phyloP scores from a whole-genome alignment of 257 asterid genomes.

The Coffea canephora region DNA sequence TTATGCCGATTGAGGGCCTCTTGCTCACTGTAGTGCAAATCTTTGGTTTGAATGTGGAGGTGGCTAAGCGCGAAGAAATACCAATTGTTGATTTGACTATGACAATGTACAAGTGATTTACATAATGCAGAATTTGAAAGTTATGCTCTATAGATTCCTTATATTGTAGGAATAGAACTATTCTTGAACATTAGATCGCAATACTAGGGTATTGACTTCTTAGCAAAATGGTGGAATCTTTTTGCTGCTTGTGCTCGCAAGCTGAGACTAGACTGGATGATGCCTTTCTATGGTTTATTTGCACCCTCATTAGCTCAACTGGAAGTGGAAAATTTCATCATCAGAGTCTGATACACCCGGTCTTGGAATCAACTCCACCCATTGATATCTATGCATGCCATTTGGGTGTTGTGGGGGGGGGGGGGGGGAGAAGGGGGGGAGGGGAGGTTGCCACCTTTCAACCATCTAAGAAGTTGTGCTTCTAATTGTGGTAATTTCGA shows the following conservation, averaged over 20 bases:
- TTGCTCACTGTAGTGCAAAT: not conserved
- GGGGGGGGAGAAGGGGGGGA: too few relatives aligned
- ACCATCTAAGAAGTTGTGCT: not conserved
- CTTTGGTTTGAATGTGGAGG: not conserved
- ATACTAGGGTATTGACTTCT: not conserved
- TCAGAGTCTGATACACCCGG: not conserved
- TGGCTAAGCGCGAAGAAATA: not conserved
- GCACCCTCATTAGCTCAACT: not conserved
- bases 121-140: not conserved
- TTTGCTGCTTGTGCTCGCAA: not conserved
- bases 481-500: constrained; percentile 16
- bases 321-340: not conserved
- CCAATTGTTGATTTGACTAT: not conserved
- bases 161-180: not conserved
- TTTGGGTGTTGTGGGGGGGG: too few relatives aligned
- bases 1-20: not conserved
- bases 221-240: not conserved
- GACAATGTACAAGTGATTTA: not conserved
- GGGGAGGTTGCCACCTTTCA: too few relatives aligned
- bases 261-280: not conserved
- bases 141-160: not conserved
- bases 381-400: too few relatives aligned
- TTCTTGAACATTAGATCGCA: not conserved
- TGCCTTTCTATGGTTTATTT: not conserved
- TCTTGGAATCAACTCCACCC: not conserved